Base-by-base conservation (phyloP, 306 rosid genomes). In the Lupinus albus region DNA sequence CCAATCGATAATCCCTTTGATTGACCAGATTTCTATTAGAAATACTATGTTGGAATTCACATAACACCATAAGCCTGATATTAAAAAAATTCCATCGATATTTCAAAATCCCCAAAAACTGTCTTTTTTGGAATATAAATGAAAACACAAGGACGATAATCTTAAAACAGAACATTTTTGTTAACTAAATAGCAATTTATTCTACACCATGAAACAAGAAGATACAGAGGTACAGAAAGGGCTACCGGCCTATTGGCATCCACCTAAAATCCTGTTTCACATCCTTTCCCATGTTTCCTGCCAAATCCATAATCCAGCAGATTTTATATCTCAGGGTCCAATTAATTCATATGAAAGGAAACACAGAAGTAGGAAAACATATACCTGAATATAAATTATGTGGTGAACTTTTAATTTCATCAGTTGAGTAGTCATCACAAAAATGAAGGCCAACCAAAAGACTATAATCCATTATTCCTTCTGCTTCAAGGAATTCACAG, bases 401-500 rank as follows among this genome's bases (percentile, higher is more conserved):
- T 0, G 63, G 52, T 36, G 70, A 73, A 53, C 56, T 73, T 69
- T 65, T 77, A 32, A 12, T 61, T 52, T 66, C 80, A 61, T 77
- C 76, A 74, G 65, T 25, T 16, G 68, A 55, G 71, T 32, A 45
- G 55, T 83, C 84, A 74, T 80, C 68, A 36, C 83, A 66, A 51
- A 83, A 77, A 68, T 83, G 84, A 77, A 83, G 73, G 66, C 87
- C 87, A 61, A 83, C 70, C 69, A 83, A 71, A 74, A 83, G 76
- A 71, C 84, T 83, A 38, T 83, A 83, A 80, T 83, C 87, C 87
- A 83, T 83, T 71, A 83, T 83, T 64, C 84, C 82, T 58, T 74
- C 87, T 39, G 83, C 73, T 75, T 83, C 84, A 45, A 83, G 76
- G 74, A 80, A 83, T 62, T 83, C 83, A 61, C 74, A 80, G 61